Evolutionary conservation across 2,329 filamentous ascomycete genomes (phyloP), one percentile per base, ranked within the genome.

Genomic region (Madurella mycetomatis): DNA sequence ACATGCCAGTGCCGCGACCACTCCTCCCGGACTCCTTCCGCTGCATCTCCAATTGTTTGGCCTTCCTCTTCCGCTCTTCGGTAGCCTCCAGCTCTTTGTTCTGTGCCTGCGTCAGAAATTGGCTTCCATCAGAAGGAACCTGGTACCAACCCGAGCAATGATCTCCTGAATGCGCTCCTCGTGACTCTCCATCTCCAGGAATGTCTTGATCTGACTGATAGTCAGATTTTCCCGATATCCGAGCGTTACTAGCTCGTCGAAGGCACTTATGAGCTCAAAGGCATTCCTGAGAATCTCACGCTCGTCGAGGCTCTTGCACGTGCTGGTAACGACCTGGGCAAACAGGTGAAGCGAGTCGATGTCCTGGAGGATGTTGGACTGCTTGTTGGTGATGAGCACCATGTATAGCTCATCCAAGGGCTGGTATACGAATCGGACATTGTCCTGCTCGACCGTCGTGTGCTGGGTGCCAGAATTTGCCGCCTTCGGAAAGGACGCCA

Each of bases 91-190:
- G 80, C 73, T 99, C 95, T 78, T 99, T 99, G 81, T 99, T 99
- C 84, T 95, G 69, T 56, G 47, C 32, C 34, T 44, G 8, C 5
- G 45, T 60, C 32, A 61, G 59, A 49, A 51, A 31, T 42, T 30
- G 37, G 31, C 16, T 17, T 31, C 31, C 3, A n/a, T 18, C 16
- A 7, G 11, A 16, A 25, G 11, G 5, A n/a, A 13, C 15, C 13
- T 15, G 25, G 3, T 18, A 25, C 30, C 59, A 83, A 92, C 88
- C 70, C 90, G 82, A 59, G 91, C 90, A 68, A 96, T 96, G 60
- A 96, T 99, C 70, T 96, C 94, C 73, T 99, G 94, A 64, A 99
- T 97, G 69, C 94, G 86, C 80, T 99, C 94, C 74, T 99, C 95
- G 68, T 99, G 94, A 73, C 88, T 94, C 73, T 99, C 94, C 94